Evolutionary conservation across 192 early-diverging fungal species (phyloP), one percentile per base, ranked within the genome.

Genomic region (Rhizophlyctis rosea): DNA sequence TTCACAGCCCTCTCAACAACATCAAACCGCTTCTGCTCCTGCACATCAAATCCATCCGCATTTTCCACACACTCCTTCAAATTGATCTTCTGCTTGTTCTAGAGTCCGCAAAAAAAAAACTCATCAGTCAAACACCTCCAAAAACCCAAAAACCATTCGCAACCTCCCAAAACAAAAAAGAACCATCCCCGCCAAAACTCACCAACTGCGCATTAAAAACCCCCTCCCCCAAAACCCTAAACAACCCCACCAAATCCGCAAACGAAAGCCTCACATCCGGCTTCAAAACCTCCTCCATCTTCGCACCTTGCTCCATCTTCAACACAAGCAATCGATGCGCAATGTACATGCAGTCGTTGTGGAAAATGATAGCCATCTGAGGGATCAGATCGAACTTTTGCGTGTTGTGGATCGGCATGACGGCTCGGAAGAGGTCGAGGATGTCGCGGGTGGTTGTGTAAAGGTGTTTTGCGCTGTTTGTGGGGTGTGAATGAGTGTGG

Each of bases 261-360:
- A 81, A 83, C 24, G 60, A 67, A 14, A 65, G 3, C 3, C 23
- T 35, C 33, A 32, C 21, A 31, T 13, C 28, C 65, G 9, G 7
- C 39, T 44, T 18, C 39, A 44, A 61, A 61, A 51, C n/a, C n/a
- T n/a, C n/a, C n/a, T 49, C 48, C 21, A 73, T 32, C 23, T n/a
- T 52, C 7, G 11, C 24, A 1, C 56, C 23, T n/a, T 63, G 36
- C 47, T 35, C n/a, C 50, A 28, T 44, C 32, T 48, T 49, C 49
- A 76, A 50, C 3, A 31, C 35, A 34, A 69, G 18, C 30, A 70
- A 44, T 28, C 54, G 23, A 44, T 80, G 75, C 23, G 64, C 72
- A 51, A 74, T 51, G 34, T 72, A 91, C 61, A 82, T 76, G 59
- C 88, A 90, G 60, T 91, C 90, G 34, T 88, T 91, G 44, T 80